Percentiles rank a stretch among this genome's conserved stretches.
Conservation (phyloP, 805 yeast genomes). For the Torulaspora franciscae region DNA sequence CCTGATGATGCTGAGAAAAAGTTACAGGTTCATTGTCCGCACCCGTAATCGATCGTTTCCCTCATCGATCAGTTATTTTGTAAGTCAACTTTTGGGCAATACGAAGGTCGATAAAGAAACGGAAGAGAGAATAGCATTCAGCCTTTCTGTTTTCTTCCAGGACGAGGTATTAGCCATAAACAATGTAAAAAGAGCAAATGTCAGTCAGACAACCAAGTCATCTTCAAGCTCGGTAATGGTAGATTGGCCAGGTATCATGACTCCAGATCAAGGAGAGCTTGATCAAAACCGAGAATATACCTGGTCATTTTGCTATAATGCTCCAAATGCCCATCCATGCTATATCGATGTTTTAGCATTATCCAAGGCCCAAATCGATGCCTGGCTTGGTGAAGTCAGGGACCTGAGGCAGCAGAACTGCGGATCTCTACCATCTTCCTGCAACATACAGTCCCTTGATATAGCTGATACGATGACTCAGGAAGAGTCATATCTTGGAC, state of each 20-base stretch:
- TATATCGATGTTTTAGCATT: constrained; percentile 21
- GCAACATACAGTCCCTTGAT: constrained; percentile 19
- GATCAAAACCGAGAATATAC: constrained; percentile 9
- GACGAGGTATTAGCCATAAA: constrained; percentile 16
- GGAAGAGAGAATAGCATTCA: constrained; percentile 15
- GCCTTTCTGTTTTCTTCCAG: constrained; percentile 17
- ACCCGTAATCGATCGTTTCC: constrained; percentile 20
- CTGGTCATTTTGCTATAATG: constrained; percentile 20
- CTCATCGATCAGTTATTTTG: constrained; percentile 14
- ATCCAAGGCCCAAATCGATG: constrained; percentile 18
- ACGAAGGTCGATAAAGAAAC: constrained; percentile 12
- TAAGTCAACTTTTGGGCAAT: constrained; percentile 15
- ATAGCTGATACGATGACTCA: constrained; percentile 17
- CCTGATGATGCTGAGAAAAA: constrained; percentile 37
- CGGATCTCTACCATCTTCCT: constrained; percentile 15
- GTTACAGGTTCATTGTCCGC: constrained; percentile 29
- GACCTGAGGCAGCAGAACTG: constrained; percentile 8
- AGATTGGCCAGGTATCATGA: constrained; percentile 23
- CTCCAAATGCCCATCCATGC: constrained; percentile 20
- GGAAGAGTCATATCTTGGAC: constrained; percentile 9
- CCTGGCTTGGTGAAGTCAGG: constrained; percentile 21
- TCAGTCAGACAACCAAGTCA: constrained; percentile 12
- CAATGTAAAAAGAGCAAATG: constrained; percentile 1
- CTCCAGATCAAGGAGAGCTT: constrained; percentile 13
- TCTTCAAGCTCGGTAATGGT: constrained; percentile 19